Conservation (phyloP, 1,139 yeast species). For the Schizosaccharomyces versatilis region DNA sequence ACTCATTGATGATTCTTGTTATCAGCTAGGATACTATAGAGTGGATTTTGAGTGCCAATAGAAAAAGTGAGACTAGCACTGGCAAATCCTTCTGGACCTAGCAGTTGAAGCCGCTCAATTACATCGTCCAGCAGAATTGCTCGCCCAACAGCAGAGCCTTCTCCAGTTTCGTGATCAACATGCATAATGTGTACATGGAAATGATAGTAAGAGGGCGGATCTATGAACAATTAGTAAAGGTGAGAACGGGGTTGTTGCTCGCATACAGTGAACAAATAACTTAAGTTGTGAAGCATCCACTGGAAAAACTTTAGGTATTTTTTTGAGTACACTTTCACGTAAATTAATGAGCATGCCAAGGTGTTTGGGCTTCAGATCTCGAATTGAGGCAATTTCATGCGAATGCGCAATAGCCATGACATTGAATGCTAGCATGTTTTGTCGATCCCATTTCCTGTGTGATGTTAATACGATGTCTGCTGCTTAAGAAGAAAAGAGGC, state of each 20-base stretch:
- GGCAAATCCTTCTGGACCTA: constrained; percentile 29
- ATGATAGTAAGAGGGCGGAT: constrained; percentile 91
- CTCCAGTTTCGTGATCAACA: constrained; percentile 51
- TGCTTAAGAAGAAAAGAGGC: constrained; percentile 23
- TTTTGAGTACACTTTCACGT: constrained; percentile 24
- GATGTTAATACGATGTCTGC: constrained; percentile 19
- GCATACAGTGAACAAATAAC: constrained; percentile 42
- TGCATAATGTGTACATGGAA: constrained; percentile 84
- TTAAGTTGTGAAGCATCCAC: constrained; percentile 34
- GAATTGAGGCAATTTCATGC: constrained; percentile 44
- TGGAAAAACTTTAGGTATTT: constrained; percentile 29
- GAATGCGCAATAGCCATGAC: constrained; percentile 58
- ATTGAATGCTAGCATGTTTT: constrained; percentile 46
- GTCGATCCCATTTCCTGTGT: constrained; percentile 74
- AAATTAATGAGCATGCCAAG: constrained; percentile 33
- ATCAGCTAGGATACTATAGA: constrained; percentile 28
- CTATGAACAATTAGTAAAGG: constrained; percentile 11
- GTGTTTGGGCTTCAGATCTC: constrained; percentile 49
- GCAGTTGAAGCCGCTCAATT: constrained; percentile 40
- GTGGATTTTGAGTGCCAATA: constrained; percentile 55
- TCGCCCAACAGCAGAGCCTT: constrained; percentile 53
- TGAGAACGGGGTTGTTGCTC: constrained; percentile 8
- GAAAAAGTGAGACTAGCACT: constrained; percentile 32
- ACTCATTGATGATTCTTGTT: too few relatives aligned
- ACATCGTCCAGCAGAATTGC: constrained; percentile 66